Evolutionary conservation across 345 rosid species (phyloP).

Genomic region (Rhizophora apiculata): DNA sequence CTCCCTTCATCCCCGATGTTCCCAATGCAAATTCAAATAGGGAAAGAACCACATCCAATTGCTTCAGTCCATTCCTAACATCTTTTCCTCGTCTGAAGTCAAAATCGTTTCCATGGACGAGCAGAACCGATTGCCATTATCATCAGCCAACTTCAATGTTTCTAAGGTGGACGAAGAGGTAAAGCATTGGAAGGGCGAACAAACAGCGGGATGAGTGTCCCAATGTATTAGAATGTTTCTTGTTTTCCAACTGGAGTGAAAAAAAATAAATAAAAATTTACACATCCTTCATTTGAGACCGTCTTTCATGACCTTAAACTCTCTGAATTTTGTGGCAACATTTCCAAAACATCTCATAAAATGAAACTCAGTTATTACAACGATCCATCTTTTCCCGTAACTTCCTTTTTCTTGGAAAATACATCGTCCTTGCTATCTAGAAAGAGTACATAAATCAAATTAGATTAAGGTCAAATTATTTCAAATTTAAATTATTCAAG

Average conservation of each 20-base stretch:
- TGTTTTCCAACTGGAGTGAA: conserved; percentile 54
- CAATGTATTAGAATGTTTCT: conserved; percentile 57
- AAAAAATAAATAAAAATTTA: conserved; percentile 13
- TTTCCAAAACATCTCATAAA: too few relatives aligned
- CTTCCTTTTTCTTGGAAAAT: too few relatives aligned
- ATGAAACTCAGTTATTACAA: too few relatives aligned
- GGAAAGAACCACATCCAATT: conserved; percentile 59
- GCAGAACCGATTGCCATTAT: conserved; percentile 28
- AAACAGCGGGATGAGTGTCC: conserved; percentile 74
- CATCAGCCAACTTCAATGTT: conserved; percentile 53
- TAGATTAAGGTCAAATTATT: too few relatives aligned
- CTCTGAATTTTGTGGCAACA: too few relatives aligned
- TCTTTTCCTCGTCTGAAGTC: conserved; percentile 50
- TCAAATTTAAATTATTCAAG: too few relatives aligned
- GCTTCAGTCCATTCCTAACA: conserved; percentile 64
- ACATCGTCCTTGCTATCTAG: too few relatives aligned
- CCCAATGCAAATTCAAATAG: conserved; percentile 70
- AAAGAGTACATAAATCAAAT: too few relatives aligned
- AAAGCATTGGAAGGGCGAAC: conserved; percentile 63
- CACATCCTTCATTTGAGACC: conserved; percentile 71
- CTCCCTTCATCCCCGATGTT: conserved; percentile 63
- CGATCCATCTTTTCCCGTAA: too few relatives aligned
- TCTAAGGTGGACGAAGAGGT: conserved; percentile 57
- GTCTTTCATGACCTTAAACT: conserved; percentile 63
- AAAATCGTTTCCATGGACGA: conserved; percentile 66